Conservation (phyloP, 768 basidiomycete genomes). For the Boletellus ananiceps region DNA sequence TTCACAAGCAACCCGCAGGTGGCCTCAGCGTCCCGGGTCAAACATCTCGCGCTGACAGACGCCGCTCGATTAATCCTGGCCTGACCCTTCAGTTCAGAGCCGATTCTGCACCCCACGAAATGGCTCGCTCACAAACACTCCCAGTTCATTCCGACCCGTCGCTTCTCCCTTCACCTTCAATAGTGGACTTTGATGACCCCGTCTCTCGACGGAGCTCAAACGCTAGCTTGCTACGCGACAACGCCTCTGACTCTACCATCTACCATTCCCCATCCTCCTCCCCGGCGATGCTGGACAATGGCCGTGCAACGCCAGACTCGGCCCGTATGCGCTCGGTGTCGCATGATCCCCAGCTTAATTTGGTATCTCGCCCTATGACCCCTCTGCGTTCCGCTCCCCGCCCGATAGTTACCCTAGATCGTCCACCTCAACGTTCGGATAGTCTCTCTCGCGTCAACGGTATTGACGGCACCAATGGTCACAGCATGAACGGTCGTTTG, state of each 20-base stretch:
- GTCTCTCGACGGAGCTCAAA: slow-evolving; percentile 21
- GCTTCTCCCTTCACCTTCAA: slow-evolving; percentile 23
- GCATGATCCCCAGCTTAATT: slow-evolving; percentile 19
- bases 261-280: slow-evolving; percentile 40
- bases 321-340: slow-evolving; percentile 38
- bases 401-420: slow-evolving; percentile 33
- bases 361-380: slow-evolving; percentile 6
- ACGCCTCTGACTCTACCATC: slow-evolving; percentile 23
- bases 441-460: slow-evolving; percentile 24
- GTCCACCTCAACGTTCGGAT: slow-evolving; percentile 31
- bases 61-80: slow-evolving; percentile 54
- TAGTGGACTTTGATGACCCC: slow-evolving; percentile 11
- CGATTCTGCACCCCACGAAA: slow-evolving; percentile 21
- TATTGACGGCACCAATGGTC: not conserved
- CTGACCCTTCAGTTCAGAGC: slow-evolving; percentile 33
- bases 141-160: slow-evolving; percentile 18
- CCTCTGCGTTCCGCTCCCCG: slow-evolving; percentile 21
- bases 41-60: slow-evolving; percentile 39
- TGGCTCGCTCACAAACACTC: slow-evolving; percentile 29
- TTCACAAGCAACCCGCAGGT: slow-evolving; percentile 5
- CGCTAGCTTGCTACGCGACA: slow-evolving; percentile 24
- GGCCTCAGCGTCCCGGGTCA: slow-evolving; percentile 27
- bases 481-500: slow-evolving; percentile 7
- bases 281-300: slow-evolving; percentile 29
- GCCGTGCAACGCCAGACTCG: slow-evolving; percentile 37